Percentiles rank a stretch among this genome's conserved stretches.
Conservation (phyloP, 805 yeast species). For the Ogataea salicorniae region DNA sequence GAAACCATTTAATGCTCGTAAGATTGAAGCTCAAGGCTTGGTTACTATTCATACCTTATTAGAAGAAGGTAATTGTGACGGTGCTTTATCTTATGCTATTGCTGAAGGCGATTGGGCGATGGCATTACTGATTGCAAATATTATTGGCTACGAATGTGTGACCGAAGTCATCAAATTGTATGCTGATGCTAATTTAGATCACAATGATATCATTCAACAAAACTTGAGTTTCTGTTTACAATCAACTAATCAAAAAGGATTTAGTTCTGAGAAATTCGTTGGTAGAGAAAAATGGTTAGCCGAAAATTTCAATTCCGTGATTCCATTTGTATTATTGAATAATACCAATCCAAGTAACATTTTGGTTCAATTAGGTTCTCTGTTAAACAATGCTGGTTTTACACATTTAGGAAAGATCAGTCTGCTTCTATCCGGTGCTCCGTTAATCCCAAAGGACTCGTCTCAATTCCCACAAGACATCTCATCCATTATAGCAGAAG, state of each 20-base stretch:
- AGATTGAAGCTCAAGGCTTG: slow-evolving; percentile 22
- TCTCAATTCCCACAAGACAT: slow-evolving; percentile 25
- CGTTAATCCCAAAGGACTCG: slow-evolving; percentile 20
- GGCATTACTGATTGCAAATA: slow-evolving; percentile 64
- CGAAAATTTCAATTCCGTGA: slow-evolving; percentile 24
- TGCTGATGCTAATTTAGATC: slow-evolving; percentile 14
- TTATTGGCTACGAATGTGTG: slow-evolving; percentile 52
- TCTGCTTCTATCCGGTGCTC: slow-evolving; percentile 28
- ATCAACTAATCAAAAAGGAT: slow-evolving; percentile 15
- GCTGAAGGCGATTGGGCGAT: slow-evolving; percentile 69
- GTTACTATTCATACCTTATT: slow-evolving; percentile 33
- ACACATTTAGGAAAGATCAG: slow-evolving; percentile 37
- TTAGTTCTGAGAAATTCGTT: slow-evolving; percentile 12
- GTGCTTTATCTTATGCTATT: slow-evolving; percentile 61
- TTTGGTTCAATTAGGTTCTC: slow-evolving; percentile 31
- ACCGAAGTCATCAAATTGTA: slow-evolving; percentile 40
- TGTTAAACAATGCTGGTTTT: slow-evolving; percentile 32
- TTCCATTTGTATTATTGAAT: slow-evolving; percentile 29
- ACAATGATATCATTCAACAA: slow-evolving; percentile 19
- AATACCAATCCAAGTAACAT: slow-evolving; percentile 19
- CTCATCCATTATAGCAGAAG: slow-evolving; percentile 53
- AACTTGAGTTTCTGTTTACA: slow-evolving; percentile 28
- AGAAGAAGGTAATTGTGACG: slow-evolving; percentile 59
- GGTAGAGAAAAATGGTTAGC: slow-evolving; percentile 27
- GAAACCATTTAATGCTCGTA: slow-evolving; percentile 23